Base-by-base conservation (phyloP, 768 basidiomycete genomes). In the Tephrocybe sp. region DNA sequence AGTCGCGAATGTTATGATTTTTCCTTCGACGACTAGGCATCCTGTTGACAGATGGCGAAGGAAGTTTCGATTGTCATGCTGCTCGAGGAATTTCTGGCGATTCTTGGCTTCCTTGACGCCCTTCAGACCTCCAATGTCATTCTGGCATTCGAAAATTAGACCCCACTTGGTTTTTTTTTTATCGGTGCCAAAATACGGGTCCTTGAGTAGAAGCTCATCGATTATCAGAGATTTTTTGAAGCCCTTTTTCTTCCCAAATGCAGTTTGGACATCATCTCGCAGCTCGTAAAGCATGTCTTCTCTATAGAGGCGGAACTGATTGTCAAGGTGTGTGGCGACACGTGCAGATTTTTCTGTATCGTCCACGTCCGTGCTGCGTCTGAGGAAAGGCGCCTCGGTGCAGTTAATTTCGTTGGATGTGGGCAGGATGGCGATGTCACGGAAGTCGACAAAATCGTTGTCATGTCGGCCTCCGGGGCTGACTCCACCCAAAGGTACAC, bases 381-480 rank as follows among this genome's bases (percentile, higher is more conserved):
- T 75, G 15, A 84, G 55, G 53, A 82, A 86, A 0, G 85, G 69
- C 1, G 45, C 52, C 27, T 75, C 72, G 3, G 53, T 63, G 28
- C 66, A 84, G 1, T 50, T 52, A 3, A 86, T 61, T 59, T 88
- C 86, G 34, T 79, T 76, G 0, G 80, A 73, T 5, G 83, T 83
- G 1, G 86, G 86, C 5, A 84, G 64, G 35, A 88, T 82, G 16
- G 78, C 64, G 18, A 87, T 83, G 7, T 76, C 53, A 6, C 79
- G 77, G 54, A 84, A 87, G 44, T 86, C 74, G 13, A 64, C 64
- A 40, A 80, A 79, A 60, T 88, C 86, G 44, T 88, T 87, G 56
- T 86, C 84, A 49, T 87, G 86, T 3, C 86, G 72, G 3, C 85
- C 86, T 0, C 86, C 86, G 1, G 86, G 79, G 8, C 66, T 63